Base-by-base conservation (phyloP, 768 basidiomycete genomes). In the Tulasnella calospora region DNA sequence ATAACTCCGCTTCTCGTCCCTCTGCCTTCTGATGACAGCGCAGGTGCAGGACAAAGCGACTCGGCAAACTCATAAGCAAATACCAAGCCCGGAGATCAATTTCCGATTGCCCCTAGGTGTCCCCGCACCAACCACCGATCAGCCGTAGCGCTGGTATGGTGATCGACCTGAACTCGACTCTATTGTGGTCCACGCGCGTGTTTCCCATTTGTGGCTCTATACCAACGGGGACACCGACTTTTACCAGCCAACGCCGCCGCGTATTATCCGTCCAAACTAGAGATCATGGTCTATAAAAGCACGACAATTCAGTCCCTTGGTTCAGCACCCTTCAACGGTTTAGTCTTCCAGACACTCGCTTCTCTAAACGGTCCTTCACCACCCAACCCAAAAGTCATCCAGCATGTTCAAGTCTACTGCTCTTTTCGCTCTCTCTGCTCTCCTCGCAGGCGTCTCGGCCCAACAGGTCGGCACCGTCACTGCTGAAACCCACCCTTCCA, bases 381-480 rank as follows among this genome's bases (percentile, higher is more conserved):
- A 51, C 23, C 51, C 10, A 44, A 47, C n/a, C n/a, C n/a, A n/a
- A n/a, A 51, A 51, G 23, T 51, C 51, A 6, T 10, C 9, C 51
- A 10, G n/a, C 51, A 51, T 51, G 51, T 51, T 51, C 51, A 51
- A 51, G 51, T 10, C 51, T 12, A 51, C 51, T 7, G 51, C 51
- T 51, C 51, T 51, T 51, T 44, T 76, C 76, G 27, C 79, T 79
- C 75, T 79, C 75, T 78, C 79, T 30, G 40, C 75, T 51, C 79
- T 79, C 74, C 30, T 79, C 70, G 38, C 79, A 41, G 47, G 40
- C 44, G 70, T 51, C 17, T 41, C 33, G 47, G 79, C 67, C 35
- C 89, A 90, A 82, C 88, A 89, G 78, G 85, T 86, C 77, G 89
- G 89, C 81, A 89, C 87, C 21, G 80, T 84, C 51, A 84, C 83